These are phyloP conservation scores for Ascochyta koolunga DNA, from an alignment of 2,329 filamentous ascomycete species.

Conservation along the genomic window DNA sequence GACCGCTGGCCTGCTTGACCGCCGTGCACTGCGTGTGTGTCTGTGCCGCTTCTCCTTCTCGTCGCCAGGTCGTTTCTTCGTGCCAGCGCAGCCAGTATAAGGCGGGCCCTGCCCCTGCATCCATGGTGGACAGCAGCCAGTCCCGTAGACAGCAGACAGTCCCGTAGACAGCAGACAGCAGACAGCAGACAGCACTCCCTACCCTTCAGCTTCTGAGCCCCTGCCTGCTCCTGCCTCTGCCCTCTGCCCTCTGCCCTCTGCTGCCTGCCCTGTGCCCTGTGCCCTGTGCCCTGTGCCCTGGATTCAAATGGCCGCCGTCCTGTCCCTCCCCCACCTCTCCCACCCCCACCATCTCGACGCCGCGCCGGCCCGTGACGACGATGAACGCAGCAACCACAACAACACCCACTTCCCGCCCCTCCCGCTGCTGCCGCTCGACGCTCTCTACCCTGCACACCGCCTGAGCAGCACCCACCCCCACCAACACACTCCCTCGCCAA, in stretches of 20 bases:
- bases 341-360: background rate
- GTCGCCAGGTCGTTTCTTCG: slow-evolving; percentile 28
- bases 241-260: background rate
- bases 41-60: slow-evolving; percentile 2
- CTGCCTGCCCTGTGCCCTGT: background rate
- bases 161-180: too few species aligned
- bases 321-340: background rate
- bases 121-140: too few species aligned
- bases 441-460: background rate
- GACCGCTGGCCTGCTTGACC: slow-evolving; percentile 1
- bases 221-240: background rate
- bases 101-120: slow-evolving; percentile 1
- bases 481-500: background rate
- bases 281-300: background rate
- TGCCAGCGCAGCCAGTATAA: slow-evolving; percentile 9
- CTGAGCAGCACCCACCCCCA: background rate
- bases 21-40: too few species aligned
- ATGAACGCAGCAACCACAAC: too few species aligned
- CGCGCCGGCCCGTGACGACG: slow-evolving; percentile 1
- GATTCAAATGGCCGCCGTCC: background rate
- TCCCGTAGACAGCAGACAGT: too few species aligned
- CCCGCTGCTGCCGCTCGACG: background rate
- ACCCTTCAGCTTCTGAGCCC: too few species aligned
- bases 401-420: too few species aligned
- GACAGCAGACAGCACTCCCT: too few species aligned